phyloP scores from a whole-genome alignment of 306 rosid species.

The Neltuma alba region DNA sequence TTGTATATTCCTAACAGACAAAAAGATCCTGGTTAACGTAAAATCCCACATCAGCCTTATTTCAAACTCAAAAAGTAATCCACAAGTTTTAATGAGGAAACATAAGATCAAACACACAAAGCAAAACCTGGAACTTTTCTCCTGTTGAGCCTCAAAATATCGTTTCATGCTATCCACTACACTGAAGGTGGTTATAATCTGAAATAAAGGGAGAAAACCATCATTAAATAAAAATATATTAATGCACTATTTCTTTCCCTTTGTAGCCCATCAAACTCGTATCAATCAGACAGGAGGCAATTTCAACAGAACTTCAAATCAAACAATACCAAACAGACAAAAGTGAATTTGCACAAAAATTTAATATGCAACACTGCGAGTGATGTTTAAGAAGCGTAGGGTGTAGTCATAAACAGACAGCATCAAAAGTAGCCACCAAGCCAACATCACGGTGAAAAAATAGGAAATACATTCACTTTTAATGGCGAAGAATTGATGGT shows the following conservation, averaged over 20 bases:
- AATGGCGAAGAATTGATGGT: not conserved
- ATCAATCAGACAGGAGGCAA: not conserved
- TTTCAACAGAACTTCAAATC: not conserved
- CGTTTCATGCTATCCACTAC: conserved; percentile 93
- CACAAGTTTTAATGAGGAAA: conserved; percentile 9
- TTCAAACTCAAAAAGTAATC: conserved; percentile 21
- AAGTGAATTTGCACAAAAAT: not conserved
- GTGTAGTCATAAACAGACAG: not conserved
- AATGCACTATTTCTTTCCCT: not conserved
- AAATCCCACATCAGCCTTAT: not conserved
- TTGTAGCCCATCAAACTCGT: conserved; percentile 9
- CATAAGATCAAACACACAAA: not conserved
- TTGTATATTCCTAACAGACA: no score
- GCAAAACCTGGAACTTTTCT: conserved; percentile 67
- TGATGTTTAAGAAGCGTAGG: not conserved
- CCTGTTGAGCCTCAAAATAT: conserved; percentile 71
- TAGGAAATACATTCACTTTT: conserved; percentile 21
- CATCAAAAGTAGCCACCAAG: conserved; percentile 23
- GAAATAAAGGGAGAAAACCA: conserved; percentile 43
- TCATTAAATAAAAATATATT: conserved; percentile 4
- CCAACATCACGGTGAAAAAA: conserved; percentile 9
- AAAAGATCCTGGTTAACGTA: no score
- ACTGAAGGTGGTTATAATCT: conserved; percentile 94
- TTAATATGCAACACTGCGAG: not conserved
- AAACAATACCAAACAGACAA: conserved; percentile 23